Evolutionary conservation across 176 grass and related monocot species (phyloP).

Genomic region (Avena insularis): DNA sequence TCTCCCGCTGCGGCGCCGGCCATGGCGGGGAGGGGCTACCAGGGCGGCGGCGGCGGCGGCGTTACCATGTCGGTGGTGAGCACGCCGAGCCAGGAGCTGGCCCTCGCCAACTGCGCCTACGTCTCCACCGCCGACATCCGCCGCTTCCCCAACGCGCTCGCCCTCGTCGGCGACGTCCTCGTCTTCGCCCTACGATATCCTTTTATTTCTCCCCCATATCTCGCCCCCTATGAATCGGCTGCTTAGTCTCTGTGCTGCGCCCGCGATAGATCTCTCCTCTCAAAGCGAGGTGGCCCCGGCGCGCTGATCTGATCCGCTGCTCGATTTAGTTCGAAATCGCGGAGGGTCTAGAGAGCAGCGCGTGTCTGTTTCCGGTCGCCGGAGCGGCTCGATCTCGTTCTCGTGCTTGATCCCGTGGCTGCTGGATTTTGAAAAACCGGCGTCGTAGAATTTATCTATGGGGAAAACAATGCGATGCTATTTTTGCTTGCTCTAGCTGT

Average conservation of each 20-base stretch:
- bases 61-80: conserved; percentile 62
- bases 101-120: conserved; percentile 89
- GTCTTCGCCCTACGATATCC: conserved; percentile 98
- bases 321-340: neutral
- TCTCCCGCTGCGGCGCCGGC: conserved; percentile 31
- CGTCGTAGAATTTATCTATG: neutral
- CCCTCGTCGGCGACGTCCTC: conserved; percentile 70
- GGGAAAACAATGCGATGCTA: conserved; percentile 14
- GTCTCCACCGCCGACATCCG: conserved; percentile 66
- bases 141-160: conserved; percentile 59
- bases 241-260: neutral
- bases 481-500: conserved; percentile 1
- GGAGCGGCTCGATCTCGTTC: neutral
- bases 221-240: neutral
- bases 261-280: conserved; percentile 36
- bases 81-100: conserved; percentile 92
- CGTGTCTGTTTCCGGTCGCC: neutral
- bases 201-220: conserved; percentile 40
- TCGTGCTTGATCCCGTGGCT: neutral
- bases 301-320: conserved; percentile 34
- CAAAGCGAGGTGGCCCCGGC: neutral
- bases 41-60: conserved; percentile 17
- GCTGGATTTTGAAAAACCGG: neutral
- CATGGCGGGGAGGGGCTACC: conserved; percentile 59
- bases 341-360: neutral